These are phyloP conservation scores for Ustilago shanxiensis DNA, from an alignment of 1,284 basidiomycete species.

Conservation along the genomic window DNA sequence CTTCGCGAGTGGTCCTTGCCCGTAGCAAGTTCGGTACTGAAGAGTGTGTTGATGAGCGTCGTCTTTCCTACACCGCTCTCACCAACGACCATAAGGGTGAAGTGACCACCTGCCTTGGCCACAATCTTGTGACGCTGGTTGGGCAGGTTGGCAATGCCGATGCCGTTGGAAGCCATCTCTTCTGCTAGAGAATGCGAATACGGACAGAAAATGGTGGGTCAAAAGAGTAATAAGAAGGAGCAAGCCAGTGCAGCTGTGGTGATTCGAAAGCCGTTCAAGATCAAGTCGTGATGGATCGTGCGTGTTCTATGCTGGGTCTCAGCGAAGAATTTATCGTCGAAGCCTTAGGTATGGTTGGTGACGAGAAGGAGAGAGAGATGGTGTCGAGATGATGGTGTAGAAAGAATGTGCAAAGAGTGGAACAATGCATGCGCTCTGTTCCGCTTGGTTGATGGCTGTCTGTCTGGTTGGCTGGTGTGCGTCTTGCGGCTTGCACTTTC, in stretches of 20 bases:
- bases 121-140: slow-evolving; percentile 83
- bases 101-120: slow-evolving; percentile 94
- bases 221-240: neutral
- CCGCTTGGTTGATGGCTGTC: too few species aligned
- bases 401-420: neutral
- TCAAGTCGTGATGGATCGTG: neutral
- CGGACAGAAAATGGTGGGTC: too few species aligned
- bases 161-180: slow-evolving; percentile 57
- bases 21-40: slow-evolving; percentile 94
- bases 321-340: neutral
- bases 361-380: neutral
- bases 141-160: slow-evolving; percentile 86
- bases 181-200: neutral
- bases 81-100: slow-evolving; percentile 99
- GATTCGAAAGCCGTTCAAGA: neutral
- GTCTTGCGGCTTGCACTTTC: neutral
- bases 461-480: neutral
- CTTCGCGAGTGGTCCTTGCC: slow-evolving; percentile 90
- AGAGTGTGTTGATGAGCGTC: slow-evolving; percentile 92
- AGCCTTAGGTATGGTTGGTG: neutral
- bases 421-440: neutral
- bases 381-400: neutral
- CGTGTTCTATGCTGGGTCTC: neutral
- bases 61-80: slow-evolving; percentile 72
- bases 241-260: neutral